These are phyloP conservation scores for Lepiota venenata DNA, from an alignment of 768 basidiomycete species.

Conservation along the genomic window DNA sequence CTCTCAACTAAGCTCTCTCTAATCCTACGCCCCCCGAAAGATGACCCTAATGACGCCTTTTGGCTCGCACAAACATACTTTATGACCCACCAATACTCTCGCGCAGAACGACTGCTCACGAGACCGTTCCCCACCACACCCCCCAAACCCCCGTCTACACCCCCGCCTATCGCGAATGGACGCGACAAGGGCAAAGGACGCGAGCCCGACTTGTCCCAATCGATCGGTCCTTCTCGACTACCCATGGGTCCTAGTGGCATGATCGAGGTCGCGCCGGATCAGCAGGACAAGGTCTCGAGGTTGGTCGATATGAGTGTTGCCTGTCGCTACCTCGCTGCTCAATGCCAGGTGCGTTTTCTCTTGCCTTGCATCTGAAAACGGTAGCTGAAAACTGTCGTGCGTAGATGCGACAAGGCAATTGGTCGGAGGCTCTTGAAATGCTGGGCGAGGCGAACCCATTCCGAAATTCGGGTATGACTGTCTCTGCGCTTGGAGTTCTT, in stretches of 20 bases:
- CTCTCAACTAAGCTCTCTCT: too few relatives aligned
- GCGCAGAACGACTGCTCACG: constrained; percentile 87
- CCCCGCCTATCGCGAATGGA: constrained; percentile 37
- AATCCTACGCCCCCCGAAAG: constrained; percentile 34
- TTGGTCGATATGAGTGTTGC: constrained; percentile 94
- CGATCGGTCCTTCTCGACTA: constrained; percentile 32
- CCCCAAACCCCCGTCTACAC: constrained; percentile 34
- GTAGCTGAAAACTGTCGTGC: not conserved
- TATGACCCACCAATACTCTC: constrained; percentile 91
- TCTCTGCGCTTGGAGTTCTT: not conserved
- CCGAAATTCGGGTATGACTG: constrained; percentile 52
- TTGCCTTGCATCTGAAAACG: not conserved
- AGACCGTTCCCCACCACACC: constrained; percentile 71
- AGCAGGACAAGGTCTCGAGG: constrained; percentile 64
- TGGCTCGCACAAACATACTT: constrained; percentile 99
- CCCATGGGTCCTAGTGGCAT: constrained; percentile 72
- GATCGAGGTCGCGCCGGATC: constrained; percentile 63
- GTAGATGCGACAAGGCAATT: constrained; percentile 81
- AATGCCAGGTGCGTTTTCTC: constrained; percentile 68
- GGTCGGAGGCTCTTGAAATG: constrained; percentile 89
- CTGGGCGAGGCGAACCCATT: constrained; percentile 93
- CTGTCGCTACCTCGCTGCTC: constrained; percentile 94
- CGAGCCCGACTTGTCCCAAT: constrained; percentile 39
- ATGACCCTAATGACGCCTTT: constrained; percentile 96
- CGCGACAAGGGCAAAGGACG: constrained; percentile 60